phyloP scores from a whole-genome alignment of 768 basidiomycete genomes.

The Suillus subluteus region DNA sequence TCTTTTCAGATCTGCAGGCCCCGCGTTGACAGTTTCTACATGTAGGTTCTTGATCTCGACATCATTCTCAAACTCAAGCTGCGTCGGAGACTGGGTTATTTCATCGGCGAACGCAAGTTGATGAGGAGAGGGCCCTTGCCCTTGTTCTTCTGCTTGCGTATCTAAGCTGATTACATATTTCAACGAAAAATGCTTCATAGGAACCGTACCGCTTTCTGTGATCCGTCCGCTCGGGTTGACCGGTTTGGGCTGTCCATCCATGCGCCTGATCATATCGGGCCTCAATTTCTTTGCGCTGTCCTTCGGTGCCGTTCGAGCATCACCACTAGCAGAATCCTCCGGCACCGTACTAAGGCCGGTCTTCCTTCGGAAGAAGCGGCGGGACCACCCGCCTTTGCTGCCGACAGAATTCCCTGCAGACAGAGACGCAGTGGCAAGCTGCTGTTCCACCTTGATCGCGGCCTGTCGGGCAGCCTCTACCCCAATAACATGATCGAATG shows the following conservation, averaged over 20 bases:
- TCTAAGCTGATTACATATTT: conserved; percentile 15
- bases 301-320: conserved; percentile 20
- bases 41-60: neutral
- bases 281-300: conserved; percentile 42
- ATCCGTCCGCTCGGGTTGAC: conserved; percentile 79
- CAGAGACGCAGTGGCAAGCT: conserved; percentile 22
- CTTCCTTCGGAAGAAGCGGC: conserved; percentile 34
- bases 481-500: conserved; percentile 63
- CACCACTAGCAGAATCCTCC: conserved; percentile 25
- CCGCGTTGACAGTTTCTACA: neutral
- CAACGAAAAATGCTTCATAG: conserved; percentile 23
- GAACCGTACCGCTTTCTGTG: conserved; percentile 45
- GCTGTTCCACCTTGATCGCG: conserved; percentile 22
- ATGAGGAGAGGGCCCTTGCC: conserved; percentile 12
- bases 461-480: conserved; percentile 40
- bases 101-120: conserved; percentile 2
- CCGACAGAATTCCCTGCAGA: conserved; percentile 13
- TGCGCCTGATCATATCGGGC: conserved; percentile 78
- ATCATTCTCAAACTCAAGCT: neutral
- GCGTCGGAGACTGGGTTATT: conserved; percentile 10
- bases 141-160: neutral
- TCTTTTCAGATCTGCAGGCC: neutral
- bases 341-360: conserved; percentile 28
- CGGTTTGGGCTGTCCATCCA: conserved; percentile 68
- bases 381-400: conserved; percentile 24